Evolutionary conservation across 257 asterid genomes (phyloP).

Genomic region (Scutellaria baicalensis): DNA sequence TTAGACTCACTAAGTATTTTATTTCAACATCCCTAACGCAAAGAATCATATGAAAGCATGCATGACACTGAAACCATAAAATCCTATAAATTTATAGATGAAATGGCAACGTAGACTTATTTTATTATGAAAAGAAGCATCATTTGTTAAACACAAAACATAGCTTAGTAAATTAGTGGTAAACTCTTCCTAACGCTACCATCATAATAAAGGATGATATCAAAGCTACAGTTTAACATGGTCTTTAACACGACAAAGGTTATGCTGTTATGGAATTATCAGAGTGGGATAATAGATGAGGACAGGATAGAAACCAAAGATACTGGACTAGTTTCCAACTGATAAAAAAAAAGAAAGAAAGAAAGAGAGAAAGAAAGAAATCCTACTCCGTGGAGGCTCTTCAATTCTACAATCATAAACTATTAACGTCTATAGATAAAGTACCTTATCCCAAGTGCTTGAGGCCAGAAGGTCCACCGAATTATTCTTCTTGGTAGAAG

Average conservation of each 20-base stretch:
- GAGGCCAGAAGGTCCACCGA: constrained; percentile 79
- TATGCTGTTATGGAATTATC: background rate
- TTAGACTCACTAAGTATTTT: background rate
- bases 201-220: background rate
- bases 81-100: background rate
- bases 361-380: background rate
- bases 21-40: background rate
- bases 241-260: background rate
- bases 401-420: background rate
- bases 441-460: constrained; percentile 86
- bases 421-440: constrained; percentile 4
- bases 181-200: background rate
- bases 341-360: background rate
- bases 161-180: background rate
- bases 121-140: background rate
- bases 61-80: background rate
- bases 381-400: constrained; percentile 1
- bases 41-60: no score
- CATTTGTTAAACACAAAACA: background rate
- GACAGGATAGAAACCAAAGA: background rate
- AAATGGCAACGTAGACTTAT: background rate
- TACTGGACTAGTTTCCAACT: background rate
- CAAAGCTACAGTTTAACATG: background rate
- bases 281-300: background rate
- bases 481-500: constrained; percentile 45